These are phyloP conservation scores for Thielaviopsis musarum DNA, from an alignment of 2,329 filamentous ascomycete genomes.

Conservation along the genomic window DNA sequence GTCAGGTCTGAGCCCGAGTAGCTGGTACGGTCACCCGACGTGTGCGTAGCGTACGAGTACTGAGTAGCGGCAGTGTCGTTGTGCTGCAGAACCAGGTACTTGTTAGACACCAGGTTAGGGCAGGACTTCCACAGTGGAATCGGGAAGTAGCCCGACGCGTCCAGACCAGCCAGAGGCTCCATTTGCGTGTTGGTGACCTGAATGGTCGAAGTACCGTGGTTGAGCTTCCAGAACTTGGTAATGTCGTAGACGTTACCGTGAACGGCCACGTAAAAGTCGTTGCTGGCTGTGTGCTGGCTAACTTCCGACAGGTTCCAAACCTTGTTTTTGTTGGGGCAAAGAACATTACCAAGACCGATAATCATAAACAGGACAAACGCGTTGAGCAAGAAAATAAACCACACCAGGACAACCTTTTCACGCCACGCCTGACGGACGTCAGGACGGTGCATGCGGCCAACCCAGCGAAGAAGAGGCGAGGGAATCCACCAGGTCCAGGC, in stretches of 20 bases:
- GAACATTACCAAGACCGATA: slow-evolving; percentile 61
- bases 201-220: slow-evolving; percentile 61
- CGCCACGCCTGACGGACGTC: slow-evolving; percentile 96
- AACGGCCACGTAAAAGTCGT: slow-evolving; percentile 76
- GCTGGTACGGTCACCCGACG: slow-evolving; percentile 44
- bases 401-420: slow-evolving; percentile 75
- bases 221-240: slow-evolving; percentile 65
- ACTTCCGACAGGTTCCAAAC: slow-evolving; percentile 66
- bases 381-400: slow-evolving; percentile 71
- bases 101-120: slow-evolving; percentile 47
- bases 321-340: slow-evolving; percentile 86
- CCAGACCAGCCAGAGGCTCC: slow-evolving; percentile 59
- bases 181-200: slow-evolving; percentile 48
- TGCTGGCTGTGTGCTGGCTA: slow-evolving; percentile 46
- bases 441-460: slow-evolving; percentile 92
- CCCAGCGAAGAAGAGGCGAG: slow-evolving; percentile 58
- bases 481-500: slow-evolving; percentile 86
- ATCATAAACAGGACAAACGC: slow-evolving; percentile 81
- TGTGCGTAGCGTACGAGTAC: slow-evolving; percentile 44
- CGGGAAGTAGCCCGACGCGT: slow-evolving; percentile 73
- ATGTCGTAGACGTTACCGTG: slow-evolving; percentile 86
- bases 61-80: slow-evolving; percentile 42
- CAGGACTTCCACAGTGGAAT: slow-evolving; percentile 63
- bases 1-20: slow-evolving; percentile 41
- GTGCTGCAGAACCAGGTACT: slow-evolving; percentile 36